Percentiles rank a stretch among this genome's conserved stretches.
These are phyloP conservation scores for Xylaria acuta DNA, from an alignment of 495 filamentous ascomycete genomes.

Conservation along the genomic window DNA sequence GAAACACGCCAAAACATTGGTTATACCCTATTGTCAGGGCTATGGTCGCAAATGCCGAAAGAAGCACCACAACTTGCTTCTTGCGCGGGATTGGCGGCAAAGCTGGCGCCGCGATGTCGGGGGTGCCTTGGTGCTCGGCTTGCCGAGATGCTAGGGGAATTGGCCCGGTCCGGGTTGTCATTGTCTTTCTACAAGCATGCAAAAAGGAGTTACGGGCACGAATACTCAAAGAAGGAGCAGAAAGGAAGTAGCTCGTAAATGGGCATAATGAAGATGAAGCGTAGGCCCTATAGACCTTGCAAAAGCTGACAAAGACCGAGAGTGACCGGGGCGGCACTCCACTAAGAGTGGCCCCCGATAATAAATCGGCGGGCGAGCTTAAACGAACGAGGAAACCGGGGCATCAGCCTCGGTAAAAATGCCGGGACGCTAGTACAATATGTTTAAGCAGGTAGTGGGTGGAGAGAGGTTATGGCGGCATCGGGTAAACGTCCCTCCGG, in stretches of 20 bases:
- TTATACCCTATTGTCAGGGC: conserved; percentile 59
- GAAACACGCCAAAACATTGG: conserved; percentile 56
- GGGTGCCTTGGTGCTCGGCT: conserved; percentile 9
- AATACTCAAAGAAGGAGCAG: background rate
- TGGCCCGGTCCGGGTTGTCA: conserved; percentile 24
- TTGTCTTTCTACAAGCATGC: background rate
- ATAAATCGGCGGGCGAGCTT: conserved; percentile 5
- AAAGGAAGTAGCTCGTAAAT: background rate
- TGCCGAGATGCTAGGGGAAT: conserved; percentile 28
- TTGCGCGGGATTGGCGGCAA: conserved; percentile 45
- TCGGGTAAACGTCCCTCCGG: background rate
- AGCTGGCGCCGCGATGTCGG: conserved; percentile 26
- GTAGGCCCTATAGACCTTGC: too few relatives aligned
- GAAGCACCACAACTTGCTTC: conserved; percentile 52
- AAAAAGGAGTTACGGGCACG: background rate
- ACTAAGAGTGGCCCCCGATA: conserved; percentile 15
- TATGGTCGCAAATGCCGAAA: conserved; percentile 51
- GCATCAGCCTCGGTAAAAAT: background rate
- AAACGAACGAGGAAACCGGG: background rate
- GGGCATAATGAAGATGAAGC: background rate
- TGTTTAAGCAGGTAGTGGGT: too few relatives aligned
- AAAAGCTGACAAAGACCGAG: conserved; percentile 20
- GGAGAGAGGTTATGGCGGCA: background rate
- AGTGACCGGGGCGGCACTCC: background rate
- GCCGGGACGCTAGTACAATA: too few relatives aligned